Base-by-base conservation (phyloP, 2,329 filamentous ascomycete species). In the Aureobasidium sp. region DNA sequence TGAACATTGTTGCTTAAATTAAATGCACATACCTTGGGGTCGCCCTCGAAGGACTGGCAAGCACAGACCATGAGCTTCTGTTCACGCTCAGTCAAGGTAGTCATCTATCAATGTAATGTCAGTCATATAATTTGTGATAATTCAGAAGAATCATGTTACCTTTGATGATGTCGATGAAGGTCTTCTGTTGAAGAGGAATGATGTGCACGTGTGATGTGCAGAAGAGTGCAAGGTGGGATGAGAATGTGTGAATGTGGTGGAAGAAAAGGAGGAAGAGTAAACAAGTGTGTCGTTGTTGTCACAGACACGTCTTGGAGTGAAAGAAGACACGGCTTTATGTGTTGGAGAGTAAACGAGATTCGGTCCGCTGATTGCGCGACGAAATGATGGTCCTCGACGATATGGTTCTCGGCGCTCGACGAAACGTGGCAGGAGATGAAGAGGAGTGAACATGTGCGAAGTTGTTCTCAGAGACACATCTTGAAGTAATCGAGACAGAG, bases 1-100 rank as follows among this genome's bases (percentile, higher is more conserved):
- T 29, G 11, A 25, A 37, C 13, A 3, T 4, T 37, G 2, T 25
- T 16, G 15, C 15, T 21, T 21, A 21, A 21, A 3, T 32, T 16
- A 6, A 42, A 11, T 21, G 3, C n/a, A 37, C 32, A 21, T 63
- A 69, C 69, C 64, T 71, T 69, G 1, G 69, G 69, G 47, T 69
- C 63, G 10, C 64, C 66, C 16, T 63, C 64, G 57, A 70, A 69
- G 55, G 69, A 70, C 63, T 66, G 67, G 63, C 66, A 71, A 59
- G 67, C 66, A 15, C 64, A n/a, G 3, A 65, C 59, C 63, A 70
- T 65, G 39, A 70, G 41, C 58, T 67, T 34, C 47, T 53, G 53
- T 62, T 71, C 69, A 42, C 66, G 66, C 15, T 66, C 66, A 48
- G 66, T 67, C 61, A 70, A 67, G 41, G 36, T 27, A 25, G 41